These are phyloP conservation scores for Salix caprea DNA, from an alignment of 345 rosid genomes.

Conservation along the genomic window DNA sequence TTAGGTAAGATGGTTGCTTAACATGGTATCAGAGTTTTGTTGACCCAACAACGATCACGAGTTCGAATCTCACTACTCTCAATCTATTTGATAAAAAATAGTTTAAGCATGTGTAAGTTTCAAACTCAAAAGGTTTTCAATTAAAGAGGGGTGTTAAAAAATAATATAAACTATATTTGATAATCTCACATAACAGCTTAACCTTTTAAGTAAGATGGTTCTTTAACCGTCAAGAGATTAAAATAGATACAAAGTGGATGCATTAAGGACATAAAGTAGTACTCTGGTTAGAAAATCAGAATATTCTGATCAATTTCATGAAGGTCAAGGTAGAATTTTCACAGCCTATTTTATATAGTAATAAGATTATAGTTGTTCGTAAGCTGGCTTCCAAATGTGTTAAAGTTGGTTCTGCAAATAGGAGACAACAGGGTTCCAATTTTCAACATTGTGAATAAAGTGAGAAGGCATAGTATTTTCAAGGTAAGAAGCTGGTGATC, in stretches of 20 bases:
- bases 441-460: constrained; percentile 26
- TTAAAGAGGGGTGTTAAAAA: too few relatives aligned
- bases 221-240: constrained; percentile 11
- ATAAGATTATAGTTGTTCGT: not conserved
- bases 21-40: too few relatives aligned
- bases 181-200: too few relatives aligned
- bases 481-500: constrained; percentile 4
- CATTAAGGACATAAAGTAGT: not conserved
- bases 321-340: not conserved
- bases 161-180: too few relatives aligned
- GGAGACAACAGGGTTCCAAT: constrained; percentile 3
- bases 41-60: too few relatives aligned
- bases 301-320: not conserved
- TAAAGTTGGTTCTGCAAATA: not conserved
- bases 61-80: too few relatives aligned
- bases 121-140: too few relatives aligned
- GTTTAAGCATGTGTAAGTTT: fast-evolving
- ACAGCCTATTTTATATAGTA: not conserved
- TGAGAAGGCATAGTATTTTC: constrained; percentile 8
- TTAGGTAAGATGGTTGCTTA: fast-evolving
- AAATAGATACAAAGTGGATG: constrained; percentile 3
- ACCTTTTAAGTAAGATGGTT: too few relatives aligned
- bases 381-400: constrained; percentile 17
- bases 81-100: too few relatives aligned
- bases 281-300: not conserved